Base-by-base conservation (phyloP, 2,329 filamentous ascomycete genomes). In the Colletotrichum limetticola region DNA sequence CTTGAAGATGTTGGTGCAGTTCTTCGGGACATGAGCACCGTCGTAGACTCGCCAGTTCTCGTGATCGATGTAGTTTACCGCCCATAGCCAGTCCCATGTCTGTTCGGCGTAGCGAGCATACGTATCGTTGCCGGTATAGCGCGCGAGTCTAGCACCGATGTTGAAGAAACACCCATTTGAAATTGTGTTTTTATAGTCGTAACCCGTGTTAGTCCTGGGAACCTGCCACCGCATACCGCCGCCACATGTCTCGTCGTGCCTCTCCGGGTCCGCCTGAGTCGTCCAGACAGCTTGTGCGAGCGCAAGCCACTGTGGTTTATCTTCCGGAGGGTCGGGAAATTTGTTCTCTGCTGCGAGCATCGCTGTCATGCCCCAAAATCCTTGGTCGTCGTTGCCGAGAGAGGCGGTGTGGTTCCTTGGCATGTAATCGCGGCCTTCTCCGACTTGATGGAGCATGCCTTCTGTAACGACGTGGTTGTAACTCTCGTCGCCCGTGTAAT, bases 181-280 rank as follows among this genome's bases (percentile, higher is more conserved):
- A 70, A 91, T 87, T 72, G 86, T 82, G 81, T 92, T 92, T 80
- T 92, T 97, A 86, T 95, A 95, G 78, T 92, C 87, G 81, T 94
- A 96, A 42, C 94, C 94, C 58, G 86, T 88, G 80, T 95, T 95
- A 76, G 92, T 91, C 6, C 88, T 85, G 75, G 91, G 94, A 74
- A 96, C 93, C 84, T 96, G 94, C 93, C 93, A 95, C 76, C 92
- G 87, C 74, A 95, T 81, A 24, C 93, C 94, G 24, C 81, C 81
- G 70, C 89, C 90, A 22, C 85, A 86, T 0, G 81, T 82, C 0
- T 84, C 81, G 9, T 86, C 86, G 77, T 94, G 91, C 84, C 92
- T 92, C 58, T 90, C 86, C 1, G 85, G 82, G 24, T 78, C 79
- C 2, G 87, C 89, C 64, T 86, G 84, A 1, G 86, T 87, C 76